A percentile compares a stretch with the other conserved stretches of the same genome.
phyloP scores from a whole-genome alignment of 164 flowering plant species.

The Stephania yunnanensis region DNA sequence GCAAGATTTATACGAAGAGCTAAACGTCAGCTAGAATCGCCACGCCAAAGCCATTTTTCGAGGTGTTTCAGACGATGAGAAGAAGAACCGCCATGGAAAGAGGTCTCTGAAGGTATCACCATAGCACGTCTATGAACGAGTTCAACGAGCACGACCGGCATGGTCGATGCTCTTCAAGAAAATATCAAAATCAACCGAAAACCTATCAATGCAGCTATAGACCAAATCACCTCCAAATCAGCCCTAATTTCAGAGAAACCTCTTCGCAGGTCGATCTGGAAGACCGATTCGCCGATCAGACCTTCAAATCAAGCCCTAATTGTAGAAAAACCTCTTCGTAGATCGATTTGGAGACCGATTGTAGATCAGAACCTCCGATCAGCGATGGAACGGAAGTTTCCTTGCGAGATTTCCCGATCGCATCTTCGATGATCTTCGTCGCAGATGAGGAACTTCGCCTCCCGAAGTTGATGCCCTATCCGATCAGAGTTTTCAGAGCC shows the following conservation, averaged over 20 bases:
- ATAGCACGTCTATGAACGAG: constrained; percentile 15
- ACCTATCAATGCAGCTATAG: not conserved
- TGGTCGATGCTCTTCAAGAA: constrained; percentile 48
- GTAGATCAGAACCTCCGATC: not conserved
- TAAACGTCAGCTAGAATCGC: constrained; percentile 74
- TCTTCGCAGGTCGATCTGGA: not conserved
- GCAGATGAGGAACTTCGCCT: not conserved
- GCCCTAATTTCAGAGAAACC: constrained; percentile 4
- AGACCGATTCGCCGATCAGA: not conserved
- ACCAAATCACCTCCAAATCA: not conserved
- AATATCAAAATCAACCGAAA: constrained; percentile 9
- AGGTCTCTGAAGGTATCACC: constrained; percentile 28
- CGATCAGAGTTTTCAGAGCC: not conserved
- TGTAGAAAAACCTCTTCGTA: not conserved
- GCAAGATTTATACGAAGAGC: constrained; percentile 5
- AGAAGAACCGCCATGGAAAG: constrained; percentile 45
- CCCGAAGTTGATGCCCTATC: not conserved
- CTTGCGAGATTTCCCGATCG: not conserved
- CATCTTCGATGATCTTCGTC: too few species aligned
- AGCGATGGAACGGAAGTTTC: not conserved
- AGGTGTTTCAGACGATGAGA: constrained; percentile 80
- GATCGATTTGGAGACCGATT: not conserved
- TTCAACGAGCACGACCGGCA: constrained; percentile 57
- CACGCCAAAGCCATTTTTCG: constrained; percentile 79
- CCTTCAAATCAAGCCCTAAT: not conserved